Evolutionary conservation across 139 green algal species (phyloP).

Genomic region (Chlamydomonas sp.): DNA sequence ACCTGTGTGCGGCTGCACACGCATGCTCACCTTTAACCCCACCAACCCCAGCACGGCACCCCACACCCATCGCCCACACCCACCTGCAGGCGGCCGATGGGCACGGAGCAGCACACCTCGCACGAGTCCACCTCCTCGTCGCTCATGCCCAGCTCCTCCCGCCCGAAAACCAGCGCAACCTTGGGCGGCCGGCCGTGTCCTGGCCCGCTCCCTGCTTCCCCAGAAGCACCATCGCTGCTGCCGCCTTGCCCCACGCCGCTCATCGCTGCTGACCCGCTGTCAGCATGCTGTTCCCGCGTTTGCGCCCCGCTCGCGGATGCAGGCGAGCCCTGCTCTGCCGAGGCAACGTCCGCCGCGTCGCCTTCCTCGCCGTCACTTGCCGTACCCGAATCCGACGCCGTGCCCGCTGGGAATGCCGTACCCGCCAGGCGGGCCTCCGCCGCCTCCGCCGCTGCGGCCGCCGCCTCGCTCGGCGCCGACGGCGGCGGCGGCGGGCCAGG

Average conservation of each 20-base stretch:
- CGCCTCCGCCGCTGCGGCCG: slow-evolving; percentile 10
- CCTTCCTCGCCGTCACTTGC: background rate
- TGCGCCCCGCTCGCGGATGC: no score
- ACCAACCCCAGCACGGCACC: background rate
- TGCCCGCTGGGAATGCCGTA: background rate
- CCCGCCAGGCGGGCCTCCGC: slow-evolving; percentile 8
- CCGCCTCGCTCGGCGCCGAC: background rate
- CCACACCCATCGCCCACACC: background rate
- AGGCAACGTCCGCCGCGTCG: background rate
- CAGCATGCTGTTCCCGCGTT: no score
- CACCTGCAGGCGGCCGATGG: slow-evolving; percentile 49
- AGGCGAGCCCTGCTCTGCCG: no score
- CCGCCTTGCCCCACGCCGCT: no score
- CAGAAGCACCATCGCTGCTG: background rate
- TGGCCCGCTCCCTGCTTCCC: background rate
- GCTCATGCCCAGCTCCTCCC: slow-evolving; percentile 70
- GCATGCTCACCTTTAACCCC: no score
- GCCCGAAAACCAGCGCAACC: slow-evolving; percentile 73
- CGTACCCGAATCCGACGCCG: background rate
- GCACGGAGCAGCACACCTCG: slow-evolving; percentile 62
- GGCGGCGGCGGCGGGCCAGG: slow-evolving; percentile 4
- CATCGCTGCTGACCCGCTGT: no score
- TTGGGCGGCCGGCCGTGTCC: background rate
- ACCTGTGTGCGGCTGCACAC: no score
- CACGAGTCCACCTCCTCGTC: slow-evolving; percentile 70